Base-by-base conservation (phyloP, 495 filamentous ascomycete species). In the Annulohypoxylon moriforme region DNA sequence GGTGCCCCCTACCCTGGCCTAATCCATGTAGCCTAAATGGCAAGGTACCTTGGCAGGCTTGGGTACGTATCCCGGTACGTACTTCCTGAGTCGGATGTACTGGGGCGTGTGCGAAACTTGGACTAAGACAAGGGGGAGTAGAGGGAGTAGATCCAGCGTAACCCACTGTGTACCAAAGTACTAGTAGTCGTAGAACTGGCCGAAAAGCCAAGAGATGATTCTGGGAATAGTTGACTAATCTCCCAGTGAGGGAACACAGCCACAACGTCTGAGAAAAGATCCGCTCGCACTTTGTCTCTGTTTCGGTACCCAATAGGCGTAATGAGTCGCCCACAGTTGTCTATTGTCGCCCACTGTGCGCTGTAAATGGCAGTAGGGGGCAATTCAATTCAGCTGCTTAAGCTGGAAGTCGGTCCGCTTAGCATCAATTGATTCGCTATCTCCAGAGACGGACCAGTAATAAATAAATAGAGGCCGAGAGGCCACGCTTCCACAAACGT, bases 221-320 rank as follows among this genome's bases (percentile, higher is more conserved):
- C n/a, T n/a, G n/a, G n/a, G 47, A 68, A 74, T 75, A 69, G 74
- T 68, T 69, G 74, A 60, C 36, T n/a, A 44, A 44, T 44, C 40
- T 58, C 20, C 27, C 50, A 34, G 33, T 47, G 53, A 42, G 25
- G 20, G 16, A 25, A 56, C 75, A 70, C 66, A 73, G 71, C 75
- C 73, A 76, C 77, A 77, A 72, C 71, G 75, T 77, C 66, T 68
- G 68, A 67, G 44, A 44, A 68, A 38, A 25, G 69, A 72, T 70
- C 18, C 46, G 14, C 55, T 79, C 77, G 77, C 77, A 79, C 77
- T 74, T 76, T 76, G 77, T 66, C 52, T 60, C 47, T 73, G 71
- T 62, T 69, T 61, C 52, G 64, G 68, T 68, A 64, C 44, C 73
- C 69, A 71, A 70, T 71, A 62, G 59, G 24, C 68, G 42, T 13